Percentiles rank a stretch among this genome's conserved stretches.
Conservation (phyloP, 345 rosid genomes). For the Brassica juncea region DNA sequence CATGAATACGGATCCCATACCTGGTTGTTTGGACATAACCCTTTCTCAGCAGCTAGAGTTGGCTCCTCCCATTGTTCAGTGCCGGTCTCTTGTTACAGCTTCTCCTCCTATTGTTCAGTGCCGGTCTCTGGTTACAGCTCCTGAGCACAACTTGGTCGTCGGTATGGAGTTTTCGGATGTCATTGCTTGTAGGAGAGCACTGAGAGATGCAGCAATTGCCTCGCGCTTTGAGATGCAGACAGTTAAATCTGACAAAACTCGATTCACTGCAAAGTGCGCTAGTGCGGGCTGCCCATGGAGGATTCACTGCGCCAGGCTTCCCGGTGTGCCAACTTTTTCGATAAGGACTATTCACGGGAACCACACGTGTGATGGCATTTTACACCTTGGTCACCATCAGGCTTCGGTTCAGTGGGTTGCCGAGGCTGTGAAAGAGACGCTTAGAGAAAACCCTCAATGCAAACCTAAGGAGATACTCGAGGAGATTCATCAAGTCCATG, state of each 20-base stretch:
- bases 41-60: slow-evolving; percentile 48
- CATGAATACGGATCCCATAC: slow-evolving; percentile 54
- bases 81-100: slow-evolving; percentile 52
- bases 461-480: slow-evolving; percentile 96
- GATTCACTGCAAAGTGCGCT: slow-evolving; percentile 94
- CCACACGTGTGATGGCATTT: slow-evolving; percentile 86
- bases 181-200: slow-evolving; percentile 84
- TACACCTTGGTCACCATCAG: slow-evolving; percentile 97
- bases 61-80: slow-evolving; percentile 57
- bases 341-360: slow-evolving; percentile 83
- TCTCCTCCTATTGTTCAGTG: slow-evolving; percentile 58
- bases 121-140: slow-evolving; percentile 51
- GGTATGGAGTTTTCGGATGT: slow-evolving; percentile 98
- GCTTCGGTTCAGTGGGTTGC: slow-evolving; percentile 99
- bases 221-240: slow-evolving; percentile 98
- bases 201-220: slow-evolving; percentile 94
- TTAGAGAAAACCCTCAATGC: slow-evolving; percentile 82
- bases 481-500: slow-evolving; percentile 92
- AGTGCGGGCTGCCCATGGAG: slow-evolving; percentile 94
- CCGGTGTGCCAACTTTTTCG: slow-evolving; percentile 91
- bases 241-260: slow-evolving; percentile 90
- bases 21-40: slow-evolving; percentile 38
- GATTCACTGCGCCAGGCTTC: slow-evolving; percentile 94
- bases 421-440: slow-evolving; percentile 74
- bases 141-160: slow-evolving; percentile 59